Evolutionary conservation across 2,329 filamentous ascomycete genomes (phyloP), one percentile per base, ranked within the genome.

Genomic region (Aspergillus quadrilineatus): DNA sequence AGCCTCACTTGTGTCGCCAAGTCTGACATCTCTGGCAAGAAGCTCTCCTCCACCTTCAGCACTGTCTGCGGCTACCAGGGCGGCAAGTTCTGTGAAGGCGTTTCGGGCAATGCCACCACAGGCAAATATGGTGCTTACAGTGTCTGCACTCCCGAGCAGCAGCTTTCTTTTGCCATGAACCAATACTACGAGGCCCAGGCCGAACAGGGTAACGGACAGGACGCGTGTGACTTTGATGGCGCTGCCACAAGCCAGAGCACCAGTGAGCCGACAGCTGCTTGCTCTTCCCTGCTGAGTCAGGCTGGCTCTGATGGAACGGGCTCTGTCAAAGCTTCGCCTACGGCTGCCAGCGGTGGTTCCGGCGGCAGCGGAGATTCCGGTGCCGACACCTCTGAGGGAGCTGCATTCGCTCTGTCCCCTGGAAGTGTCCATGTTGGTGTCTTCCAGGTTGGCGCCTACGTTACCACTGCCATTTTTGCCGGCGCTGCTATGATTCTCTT

Each of bases 1-100:
- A 85, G 84, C 47, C 78, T 95, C 53, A 76, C 78, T 55, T 97
- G 93, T 77, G 81, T 82, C 30, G 84, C 90, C 58, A 78, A 82
- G 34, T 73, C 79, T 36, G 74, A 75, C 65, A 77, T 91, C 26
- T 75, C 81, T 60, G 70, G 77, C 46, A 79, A 85, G 50, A 76
- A 85, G 55, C 89, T 85, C 65, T 84, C 83, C 43, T 76, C 81
- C 9, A 82, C 95, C 61, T 97, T 97, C 75, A 81, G 70, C 46
- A 68, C 67, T 36, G 70, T 78, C 47, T 79, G 76, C 51, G 75
- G 76, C 52, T 70, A 65, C 49, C 63, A 65, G 37, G 50, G 28
- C 4, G 55, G 55, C 22, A 52, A 52, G 22, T 69, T 69, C 47
- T 77, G 77, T 55, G 67, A 60, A n/a, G 77, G 75, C 30, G 75